These are phyloP conservation scores for Stenogyne calaminthoides DNA, from an alignment of 305 asterid genomes.

Conservation along the genomic window DNA sequence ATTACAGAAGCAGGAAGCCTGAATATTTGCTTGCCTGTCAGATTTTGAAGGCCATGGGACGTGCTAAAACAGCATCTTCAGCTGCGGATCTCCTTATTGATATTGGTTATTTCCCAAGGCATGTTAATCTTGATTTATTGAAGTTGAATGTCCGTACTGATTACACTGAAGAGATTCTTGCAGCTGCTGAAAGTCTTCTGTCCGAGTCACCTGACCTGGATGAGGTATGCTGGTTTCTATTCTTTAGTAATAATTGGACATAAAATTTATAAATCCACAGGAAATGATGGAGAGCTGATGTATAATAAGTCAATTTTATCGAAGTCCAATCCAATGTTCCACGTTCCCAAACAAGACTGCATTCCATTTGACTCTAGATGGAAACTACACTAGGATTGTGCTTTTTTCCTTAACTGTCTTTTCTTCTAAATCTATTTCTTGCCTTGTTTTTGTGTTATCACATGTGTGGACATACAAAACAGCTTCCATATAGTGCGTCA, in stretches of 20 bases:
- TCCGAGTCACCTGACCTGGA: conserved; percentile 69
- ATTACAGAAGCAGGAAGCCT: conserved; percentile 25
- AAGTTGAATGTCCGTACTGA: conserved; percentile 77
- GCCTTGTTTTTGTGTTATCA: background rate
- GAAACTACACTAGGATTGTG: background rate
- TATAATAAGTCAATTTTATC: conserved; percentile 8
- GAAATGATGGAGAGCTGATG: conserved; percentile 1
- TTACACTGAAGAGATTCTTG: conserved; percentile 56
- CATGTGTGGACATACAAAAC: background rate
- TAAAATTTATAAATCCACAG: background rate
- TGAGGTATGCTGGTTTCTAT: conserved; percentile 55
- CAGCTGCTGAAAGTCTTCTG: conserved; percentile 67
- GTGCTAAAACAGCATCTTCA: conserved; percentile 74
- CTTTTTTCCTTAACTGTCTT: background rate
- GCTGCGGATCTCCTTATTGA: conserved; percentile 77
- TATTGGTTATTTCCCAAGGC: conserved; percentile 93
- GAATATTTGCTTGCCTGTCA: conserved; percentile 40
- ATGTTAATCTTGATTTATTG: conserved; percentile 78
- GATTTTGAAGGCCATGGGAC: conserved; percentile 92
- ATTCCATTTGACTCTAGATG: background rate
- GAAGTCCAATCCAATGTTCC: conserved; percentile 2
- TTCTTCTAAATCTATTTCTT: background rate
- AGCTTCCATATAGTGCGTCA: background rate
- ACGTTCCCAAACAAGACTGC: background rate
- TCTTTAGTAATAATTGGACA: conserved; percentile 18